Percentiles rank a stretch among this genome's conserved stretches.
phyloP scores from a whole-genome alignment of 306 rosid species.

The Ormosia emarginata region DNA sequence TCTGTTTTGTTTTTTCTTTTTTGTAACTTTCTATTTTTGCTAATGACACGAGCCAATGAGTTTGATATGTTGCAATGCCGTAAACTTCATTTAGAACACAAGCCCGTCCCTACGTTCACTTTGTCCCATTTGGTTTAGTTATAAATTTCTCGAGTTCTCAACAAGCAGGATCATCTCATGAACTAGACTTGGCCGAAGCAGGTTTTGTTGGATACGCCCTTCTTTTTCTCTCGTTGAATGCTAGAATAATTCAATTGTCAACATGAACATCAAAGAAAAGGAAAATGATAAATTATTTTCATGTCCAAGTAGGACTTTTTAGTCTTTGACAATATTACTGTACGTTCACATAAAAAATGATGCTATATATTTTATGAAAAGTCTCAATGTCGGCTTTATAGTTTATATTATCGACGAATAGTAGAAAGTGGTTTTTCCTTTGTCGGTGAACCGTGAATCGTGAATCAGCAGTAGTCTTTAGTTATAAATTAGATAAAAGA shows the following conservation, averaged over 20 bases:
- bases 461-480: too few species aligned
- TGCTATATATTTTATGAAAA: too few species aligned
- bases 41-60: neutral
- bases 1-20: neutral
- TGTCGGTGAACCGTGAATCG: too few species aligned
- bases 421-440: too few species aligned
- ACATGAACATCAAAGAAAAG: neutral
- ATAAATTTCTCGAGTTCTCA: neutral
- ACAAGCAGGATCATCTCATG: neutral
- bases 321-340: too few species aligned
- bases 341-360: too few species aligned
- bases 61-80: conserved; percentile 14
- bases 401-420: too few species aligned
- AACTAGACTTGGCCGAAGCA: neutral
- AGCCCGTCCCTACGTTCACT: neutral
- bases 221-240: neutral
- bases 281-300: neutral
- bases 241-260: neutral
- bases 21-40: neutral
- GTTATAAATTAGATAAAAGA: too few species aligned
- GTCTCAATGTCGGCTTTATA: too few species aligned
- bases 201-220: neutral
- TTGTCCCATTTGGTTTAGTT: neutral
- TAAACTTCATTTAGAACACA: neutral
- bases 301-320: too few species aligned